phyloP scores from a whole-genome alignment of 2,329 filamentous ascomycete species.

The Tolypocladium cylindrosporum region DNA sequence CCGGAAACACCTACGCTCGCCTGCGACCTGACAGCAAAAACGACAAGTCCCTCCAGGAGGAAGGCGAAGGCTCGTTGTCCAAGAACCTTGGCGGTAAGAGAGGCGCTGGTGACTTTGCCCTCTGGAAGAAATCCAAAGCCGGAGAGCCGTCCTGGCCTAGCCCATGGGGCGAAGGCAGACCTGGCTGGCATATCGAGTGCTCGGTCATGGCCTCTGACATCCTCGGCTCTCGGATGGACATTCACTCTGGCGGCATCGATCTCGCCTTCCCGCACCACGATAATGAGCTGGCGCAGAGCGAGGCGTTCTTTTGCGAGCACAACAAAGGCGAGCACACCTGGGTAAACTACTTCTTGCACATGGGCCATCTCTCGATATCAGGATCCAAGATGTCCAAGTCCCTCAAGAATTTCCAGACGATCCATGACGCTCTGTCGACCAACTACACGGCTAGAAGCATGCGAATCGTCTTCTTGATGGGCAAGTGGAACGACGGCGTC shows the following conservation, averaged over 20 bases:
- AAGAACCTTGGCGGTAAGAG: constrained; percentile 57
- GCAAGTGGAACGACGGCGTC: constrained; percentile 82
- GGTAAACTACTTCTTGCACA: constrained; percentile 95
- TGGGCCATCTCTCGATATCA: constrained; percentile 77
- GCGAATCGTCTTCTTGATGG: constrained; percentile 78
- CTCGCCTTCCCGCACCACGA: constrained; percentile 87
- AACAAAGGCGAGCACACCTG: constrained; percentile 55
- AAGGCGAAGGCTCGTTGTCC: constrained; percentile 77
- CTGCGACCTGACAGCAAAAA: constrained; percentile 78
- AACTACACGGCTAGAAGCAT: constrained; percentile 69
- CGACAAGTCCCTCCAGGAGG: constrained; percentile 72
- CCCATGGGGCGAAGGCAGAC: constrained; percentile 77
- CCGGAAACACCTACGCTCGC: constrained; percentile 76
- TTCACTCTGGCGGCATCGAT: constrained; percentile 89
- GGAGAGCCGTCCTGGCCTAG: constrained; percentile 88
- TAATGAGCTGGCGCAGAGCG: constrained; percentile 83
- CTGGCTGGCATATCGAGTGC: constrained; percentile 97
- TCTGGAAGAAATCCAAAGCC: constrained; percentile 89
- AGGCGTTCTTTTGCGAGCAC: constrained; percentile 63
- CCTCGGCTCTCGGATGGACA: constrained; percentile 78
- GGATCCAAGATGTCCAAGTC: constrained; percentile 96
- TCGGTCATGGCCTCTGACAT: constrained; percentile 88
- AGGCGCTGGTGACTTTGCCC: constrained; percentile 72
- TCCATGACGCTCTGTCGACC: constrained; percentile 64
- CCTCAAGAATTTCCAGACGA: constrained; percentile 92